Percentiles rank a stretch among this genome's conserved stretches.
Conservation (phyloP, 2,329 filamentous ascomycete genomes). For the Colletotrichum graminicola region DNA sequence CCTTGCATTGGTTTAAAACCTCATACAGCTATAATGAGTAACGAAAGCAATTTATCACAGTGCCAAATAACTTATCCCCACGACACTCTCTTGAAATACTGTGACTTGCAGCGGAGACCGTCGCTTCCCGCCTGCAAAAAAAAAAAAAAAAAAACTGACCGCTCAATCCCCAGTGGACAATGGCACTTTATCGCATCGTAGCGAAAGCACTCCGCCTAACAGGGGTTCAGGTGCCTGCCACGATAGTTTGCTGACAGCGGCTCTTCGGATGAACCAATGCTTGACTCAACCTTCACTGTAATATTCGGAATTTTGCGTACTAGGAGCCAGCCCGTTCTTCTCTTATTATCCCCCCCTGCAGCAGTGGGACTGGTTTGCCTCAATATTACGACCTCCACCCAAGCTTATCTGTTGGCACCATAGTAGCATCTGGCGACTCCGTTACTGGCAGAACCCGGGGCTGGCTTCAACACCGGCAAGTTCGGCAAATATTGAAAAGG, state of each 20-base stretch:
- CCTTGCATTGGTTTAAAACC: neutral
- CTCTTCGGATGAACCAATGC: neutral
- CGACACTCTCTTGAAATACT: neutral
- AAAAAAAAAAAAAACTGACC: too few relatives aligned
- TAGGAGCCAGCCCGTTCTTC: neutral
- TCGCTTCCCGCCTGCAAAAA: neutral
- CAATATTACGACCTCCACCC: too few relatives aligned
- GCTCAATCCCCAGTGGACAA: too few relatives aligned
- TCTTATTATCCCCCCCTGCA: neutral
- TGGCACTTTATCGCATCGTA: neutral
- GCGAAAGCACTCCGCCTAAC: neutral
- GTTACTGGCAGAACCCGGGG: neutral
- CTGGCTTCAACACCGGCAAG: constrained; percentile 16
- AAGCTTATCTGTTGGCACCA: neutral
- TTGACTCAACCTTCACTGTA: neutral
- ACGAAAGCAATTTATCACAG: neutral
- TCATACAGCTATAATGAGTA: neutral
- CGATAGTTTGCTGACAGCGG: neutral
- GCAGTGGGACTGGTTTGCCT: neutral
- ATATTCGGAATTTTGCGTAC: neutral
- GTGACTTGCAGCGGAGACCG: neutral
- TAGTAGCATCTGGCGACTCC: neutral
- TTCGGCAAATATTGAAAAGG: constrained; percentile 17
- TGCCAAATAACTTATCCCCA: neutral
- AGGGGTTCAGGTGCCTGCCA: neutral